These are phyloP conservation scores for Dendryphion nanum DNA, from an alignment of 2,329 filamentous ascomycete genomes.

Conservation along the genomic window DNA sequence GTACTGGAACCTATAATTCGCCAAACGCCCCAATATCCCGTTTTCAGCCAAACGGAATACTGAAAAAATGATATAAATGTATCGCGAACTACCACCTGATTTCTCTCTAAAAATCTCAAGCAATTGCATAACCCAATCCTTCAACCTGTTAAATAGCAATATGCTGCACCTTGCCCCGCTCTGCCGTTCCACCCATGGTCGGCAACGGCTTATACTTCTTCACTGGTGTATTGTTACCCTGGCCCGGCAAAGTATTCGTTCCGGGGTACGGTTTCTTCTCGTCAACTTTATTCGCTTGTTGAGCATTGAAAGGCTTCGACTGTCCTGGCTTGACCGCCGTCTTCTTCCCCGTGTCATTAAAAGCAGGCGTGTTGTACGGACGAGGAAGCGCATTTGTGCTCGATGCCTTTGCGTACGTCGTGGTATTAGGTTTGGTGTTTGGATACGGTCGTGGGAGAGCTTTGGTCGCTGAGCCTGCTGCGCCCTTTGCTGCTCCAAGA, in stretches of 20 bases:
- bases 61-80: no score
- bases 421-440: constrained; percentile 3
- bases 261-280: constrained; percentile 25
- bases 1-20: no score
- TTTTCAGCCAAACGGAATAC: no score
- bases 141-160: constrained; percentile 15
- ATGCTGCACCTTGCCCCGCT: constrained; percentile 27
- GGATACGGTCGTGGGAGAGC: constrained; percentile 1
- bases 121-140: no score
- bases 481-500: constrained; percentile 2
- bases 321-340: constrained; percentile 24
- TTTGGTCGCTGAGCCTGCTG: constrained; percentile 5
- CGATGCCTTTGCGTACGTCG: background rate
- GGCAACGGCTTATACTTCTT: constrained; percentile 25
- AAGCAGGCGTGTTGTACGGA: constrained; percentile 7
- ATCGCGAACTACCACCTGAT: no score
- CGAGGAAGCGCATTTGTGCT: constrained; percentile 7
- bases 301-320: constrained; percentile 1
- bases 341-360: constrained; percentile 23
- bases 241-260: constrained; percentile 28
- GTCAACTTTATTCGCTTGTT: constrained; percentile 14
- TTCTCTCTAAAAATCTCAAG: no score
- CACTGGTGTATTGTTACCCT: constrained; percentile 24
- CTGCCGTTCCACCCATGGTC: constrained; percentile 15
- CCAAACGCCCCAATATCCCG: no score